Evolutionary conservation across 1,139 yeast species (phyloP), one percentile per base, ranked within the genome.

Genomic region (Pichia sp.): DNA sequence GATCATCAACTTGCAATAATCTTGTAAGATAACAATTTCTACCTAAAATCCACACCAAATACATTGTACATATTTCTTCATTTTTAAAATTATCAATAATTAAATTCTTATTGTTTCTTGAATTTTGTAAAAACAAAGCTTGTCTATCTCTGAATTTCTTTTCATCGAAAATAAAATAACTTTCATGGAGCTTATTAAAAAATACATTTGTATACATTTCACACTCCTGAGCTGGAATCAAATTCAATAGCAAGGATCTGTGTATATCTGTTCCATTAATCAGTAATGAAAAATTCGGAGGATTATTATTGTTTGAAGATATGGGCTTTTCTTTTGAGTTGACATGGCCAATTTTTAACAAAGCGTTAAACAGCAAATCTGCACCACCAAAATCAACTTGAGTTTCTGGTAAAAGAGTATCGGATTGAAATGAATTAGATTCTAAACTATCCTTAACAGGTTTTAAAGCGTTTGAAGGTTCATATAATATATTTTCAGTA

Each of bases 31-130:
- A 49, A 26, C 47, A 52, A 40, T 58, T 54, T 34, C 61, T 54
- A 27, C 64, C 71, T 38, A 64, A 40, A n/a, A 67, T 56, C 66
- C 68, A 68, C 4, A 69, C 70, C 42, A 70, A 50, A 50, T 68
- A 70, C 9, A 70, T 60, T 39, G 65, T 61, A 32, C 72, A 69
- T 9, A 68, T 54, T 43, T 58, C 58, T 35, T 53, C 46, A 48
- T 53, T 56, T 31, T 54, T 28, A 39, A 33, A 48, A 27, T 36
- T 27, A 36, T 36, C 30, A 36, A 10, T 27, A 5, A 4, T 36
- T 1, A 36, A 10, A 10, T 27, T 36, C 6, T 36, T 29, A 1
- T 4, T 36, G 11, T 26, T 36, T 26, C 10, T 36, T 26, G 27
- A 36, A 4, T 26, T 28, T 5, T 42, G 32, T 64, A 66, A 65